Evolutionary conservation across 1,139 yeast species (phyloP).

Genomic region (Debaryomyces nepalensis): DNA sequence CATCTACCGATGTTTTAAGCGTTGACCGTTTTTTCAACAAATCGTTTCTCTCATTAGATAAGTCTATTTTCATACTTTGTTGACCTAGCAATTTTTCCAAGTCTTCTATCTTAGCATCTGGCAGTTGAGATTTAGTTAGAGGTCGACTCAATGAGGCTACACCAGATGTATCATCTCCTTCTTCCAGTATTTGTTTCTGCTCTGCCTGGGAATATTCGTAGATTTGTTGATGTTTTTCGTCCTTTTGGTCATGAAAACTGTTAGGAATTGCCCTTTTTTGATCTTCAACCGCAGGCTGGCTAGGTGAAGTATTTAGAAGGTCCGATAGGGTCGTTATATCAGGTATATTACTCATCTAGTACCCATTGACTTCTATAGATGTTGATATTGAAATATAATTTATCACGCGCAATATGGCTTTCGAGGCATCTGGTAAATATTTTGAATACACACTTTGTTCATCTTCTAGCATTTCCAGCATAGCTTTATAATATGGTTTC

Average conservation of each 20-base stretch:
- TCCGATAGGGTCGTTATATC: constrained; percentile 36
- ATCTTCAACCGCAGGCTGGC: constrained; percentile 16
- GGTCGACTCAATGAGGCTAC: not conserved
- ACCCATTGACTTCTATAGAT: constrained; percentile 1
- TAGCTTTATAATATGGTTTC: constrained; percentile 51
- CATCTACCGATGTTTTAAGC: constrained; percentile 27
- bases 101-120: constrained; percentile 6
- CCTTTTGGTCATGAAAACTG: constrained; percentile 1
- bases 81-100: constrained; percentile 20
- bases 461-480: not conserved
- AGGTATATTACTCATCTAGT: constrained; percentile 29
- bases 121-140: not conserved
- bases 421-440: constrained; percentile 3
- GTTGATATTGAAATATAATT: constrained; percentile 8
- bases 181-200: not conserved
- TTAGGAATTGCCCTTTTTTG: constrained; percentile 3
- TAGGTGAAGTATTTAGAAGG: constrained; percentile 28
- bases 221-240: constrained; percentile 8
- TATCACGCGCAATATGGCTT: constrained; percentile 9
- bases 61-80: constrained; percentile 27
- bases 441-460: constrained; percentile 2
- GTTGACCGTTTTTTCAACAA: constrained; percentile 27
- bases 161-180: not conserved
- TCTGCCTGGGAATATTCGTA: constrained; percentile 13
- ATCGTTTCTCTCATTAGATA: constrained; percentile 26